Conservation (phyloP, 1,284 basidiomycete genomes). For the Athelia psychrophila region DNA sequence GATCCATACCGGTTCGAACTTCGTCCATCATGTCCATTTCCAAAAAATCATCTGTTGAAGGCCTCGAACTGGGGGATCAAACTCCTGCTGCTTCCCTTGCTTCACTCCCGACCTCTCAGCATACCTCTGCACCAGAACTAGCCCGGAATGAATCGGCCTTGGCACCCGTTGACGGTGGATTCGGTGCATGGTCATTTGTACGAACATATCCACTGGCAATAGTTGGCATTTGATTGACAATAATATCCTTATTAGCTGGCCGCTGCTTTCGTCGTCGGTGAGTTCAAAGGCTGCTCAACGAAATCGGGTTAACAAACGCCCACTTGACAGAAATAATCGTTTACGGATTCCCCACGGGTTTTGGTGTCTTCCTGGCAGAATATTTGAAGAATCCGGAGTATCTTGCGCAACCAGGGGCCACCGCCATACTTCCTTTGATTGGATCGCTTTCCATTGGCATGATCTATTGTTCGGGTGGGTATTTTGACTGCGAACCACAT, state of each 20-base stretch:
- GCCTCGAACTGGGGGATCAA: no score
- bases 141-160: slow-evolving; percentile 17
- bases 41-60: no score
- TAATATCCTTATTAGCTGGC: slow-evolving; percentile 19
- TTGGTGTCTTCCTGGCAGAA: slow-evolving; percentile 30
- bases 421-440: slow-evolving; percentile 29
- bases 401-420: slow-evolving; percentile 19
- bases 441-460: slow-evolving; percentile 30
- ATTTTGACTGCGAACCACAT: no score
- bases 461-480: slow-evolving; percentile 31
- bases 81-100: no score
- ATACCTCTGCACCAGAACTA: no score
- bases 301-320: no score
- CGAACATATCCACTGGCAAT: background rate
- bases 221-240: background rate
- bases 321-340: slow-evolving; percentile 28
- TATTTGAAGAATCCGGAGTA: slow-evolving; percentile 28
- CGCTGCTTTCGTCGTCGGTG: slow-evolving; percentile 29
- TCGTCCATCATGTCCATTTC: no score
- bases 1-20: no score
- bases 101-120: no score
- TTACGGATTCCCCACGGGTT: slow-evolving; percentile 35
- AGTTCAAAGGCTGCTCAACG: no score
- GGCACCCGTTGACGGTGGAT: slow-evolving; percentile 28
- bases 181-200: slow-evolving; percentile 32